A percentile compares a stretch with the other conserved stretches of the same genome.
phyloP scores from a whole-genome alignment of 495 filamentous ascomycete genomes.

The Achaetomiella virescens region DNA sequence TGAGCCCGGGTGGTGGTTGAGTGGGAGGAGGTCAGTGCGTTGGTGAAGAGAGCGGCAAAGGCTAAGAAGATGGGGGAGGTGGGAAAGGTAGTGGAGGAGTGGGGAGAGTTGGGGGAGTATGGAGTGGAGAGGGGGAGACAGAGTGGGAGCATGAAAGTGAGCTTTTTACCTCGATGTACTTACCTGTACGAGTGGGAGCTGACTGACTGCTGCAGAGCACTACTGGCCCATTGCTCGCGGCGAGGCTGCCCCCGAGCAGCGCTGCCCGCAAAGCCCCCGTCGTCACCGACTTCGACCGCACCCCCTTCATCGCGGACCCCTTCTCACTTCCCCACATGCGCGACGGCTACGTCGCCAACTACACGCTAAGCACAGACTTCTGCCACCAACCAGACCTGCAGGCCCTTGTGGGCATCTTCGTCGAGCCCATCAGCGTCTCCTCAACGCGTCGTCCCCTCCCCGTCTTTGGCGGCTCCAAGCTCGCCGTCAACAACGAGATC shows the following conservation, averaged over 20 bases:
- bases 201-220: slow-evolving; percentile 31
- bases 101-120: slow-evolving; percentile 25
- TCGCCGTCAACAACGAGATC: slow-evolving; percentile 74
- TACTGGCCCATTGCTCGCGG: slow-evolving; percentile 59
- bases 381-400: slow-evolving; percentile 56
- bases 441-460: slow-evolving; percentile 56
- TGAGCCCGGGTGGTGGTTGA: slow-evolving; percentile 61
- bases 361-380: slow-evolving; percentile 57
- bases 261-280: slow-evolving; percentile 45
- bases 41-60: slow-evolving; percentile 49
- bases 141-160: slow-evolving; percentile 42
- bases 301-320: slow-evolving; percentile 38
- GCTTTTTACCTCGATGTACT: slow-evolving; percentile 8
- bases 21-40: slow-evolving; percentile 57
- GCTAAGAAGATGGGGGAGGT: slow-evolving; percentile 37
- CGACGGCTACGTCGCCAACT: slow-evolving; percentile 59
- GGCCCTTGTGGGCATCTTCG: slow-evolving; percentile 64
- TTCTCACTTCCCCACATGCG: slow-evolving; percentile 39
- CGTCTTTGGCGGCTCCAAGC: slow-evolving; percentile 70
- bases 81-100: slow-evolving; percentile 29
- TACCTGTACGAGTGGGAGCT: background rate
- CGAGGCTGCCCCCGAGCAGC: slow-evolving; percentile 56
- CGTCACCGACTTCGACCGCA: slow-evolving; percentile 34
- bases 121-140: slow-evolving; percentile 29
- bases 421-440: slow-evolving; percentile 54